Evolutionary conservation across 2,329 filamentous ascomycete genomes (phyloP).

Genomic region (Biscogniauxia sp.): DNA sequence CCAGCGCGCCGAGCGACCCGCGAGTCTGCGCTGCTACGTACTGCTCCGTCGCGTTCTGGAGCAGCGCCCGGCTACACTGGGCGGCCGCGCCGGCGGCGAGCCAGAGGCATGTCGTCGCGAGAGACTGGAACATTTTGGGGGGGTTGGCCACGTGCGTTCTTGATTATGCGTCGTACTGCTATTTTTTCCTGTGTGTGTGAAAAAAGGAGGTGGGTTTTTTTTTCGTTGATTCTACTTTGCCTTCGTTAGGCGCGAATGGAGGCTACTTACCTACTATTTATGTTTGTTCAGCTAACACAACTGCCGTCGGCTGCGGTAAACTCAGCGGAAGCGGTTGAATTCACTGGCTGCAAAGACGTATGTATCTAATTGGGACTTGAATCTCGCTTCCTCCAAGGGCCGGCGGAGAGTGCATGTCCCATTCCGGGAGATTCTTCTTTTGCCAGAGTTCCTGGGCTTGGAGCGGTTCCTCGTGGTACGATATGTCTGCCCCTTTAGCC

Average conservation of each 20-base stretch:
- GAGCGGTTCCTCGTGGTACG: neutral
- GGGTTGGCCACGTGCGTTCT: no score
- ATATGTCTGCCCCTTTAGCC: neutral
- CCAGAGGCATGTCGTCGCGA: neutral
- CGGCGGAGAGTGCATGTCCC: neutral
- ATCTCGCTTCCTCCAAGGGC: neutral
- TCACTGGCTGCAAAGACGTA: neutral
- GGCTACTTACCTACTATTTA: neutral
- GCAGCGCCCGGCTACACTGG: neutral
- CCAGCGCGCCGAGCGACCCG: neutral
- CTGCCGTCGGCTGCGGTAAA: neutral
- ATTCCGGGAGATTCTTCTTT: neutral
- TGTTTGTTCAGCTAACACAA: neutral
- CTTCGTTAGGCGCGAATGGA: no score
- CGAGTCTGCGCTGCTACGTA: neutral
- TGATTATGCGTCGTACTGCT: no score
- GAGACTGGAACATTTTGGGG: neutral
- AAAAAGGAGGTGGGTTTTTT: no score
- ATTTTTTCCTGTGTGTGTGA: no score
- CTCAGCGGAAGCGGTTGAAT: neutral
- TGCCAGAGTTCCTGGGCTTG: neutral
- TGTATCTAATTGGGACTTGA: neutral
- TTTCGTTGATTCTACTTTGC: no score
- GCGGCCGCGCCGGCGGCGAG: neutral
- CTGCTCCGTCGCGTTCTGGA: neutral